These are phyloP conservation scores for Friedmanniomyces endolithicus DNA, from an alignment of 495 filamentous ascomycete genomes.

Conservation along the genomic window DNA sequence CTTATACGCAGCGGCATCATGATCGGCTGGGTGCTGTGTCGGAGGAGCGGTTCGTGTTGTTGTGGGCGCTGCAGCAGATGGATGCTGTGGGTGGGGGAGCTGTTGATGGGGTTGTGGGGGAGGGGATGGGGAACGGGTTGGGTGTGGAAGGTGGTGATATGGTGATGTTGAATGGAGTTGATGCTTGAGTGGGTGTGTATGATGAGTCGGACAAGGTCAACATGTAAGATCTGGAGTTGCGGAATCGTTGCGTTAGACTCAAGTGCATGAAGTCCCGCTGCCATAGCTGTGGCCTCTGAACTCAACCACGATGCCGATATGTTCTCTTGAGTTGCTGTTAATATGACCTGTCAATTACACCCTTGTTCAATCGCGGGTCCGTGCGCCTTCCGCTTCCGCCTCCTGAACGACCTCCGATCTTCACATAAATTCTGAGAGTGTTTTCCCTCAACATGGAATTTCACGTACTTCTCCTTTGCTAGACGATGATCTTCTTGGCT, in stretches of 20 bases:
- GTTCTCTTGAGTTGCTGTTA: too few relatives aligned
- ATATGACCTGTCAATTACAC: too few relatives aligned
- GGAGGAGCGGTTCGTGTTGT: constrained; percentile 90
- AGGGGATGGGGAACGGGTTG: constrained; percentile 13
- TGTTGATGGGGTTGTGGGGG: background rate
- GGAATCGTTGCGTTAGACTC: background rate
- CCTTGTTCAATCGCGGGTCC: too few relatives aligned
- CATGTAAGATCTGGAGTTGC: background rate
- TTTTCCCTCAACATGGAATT: too few relatives aligned
- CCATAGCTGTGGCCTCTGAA: background rate
- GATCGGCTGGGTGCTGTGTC: constrained; percentile 71
- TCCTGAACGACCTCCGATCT: too few relatives aligned
- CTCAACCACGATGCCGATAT: too few relatives aligned
- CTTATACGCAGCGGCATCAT: constrained; percentile 88
- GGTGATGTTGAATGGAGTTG: constrained; percentile 7
- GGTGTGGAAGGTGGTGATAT: constrained; percentile 2
- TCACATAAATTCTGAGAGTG: too few relatives aligned
- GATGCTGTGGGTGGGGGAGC: constrained; percentile 41
- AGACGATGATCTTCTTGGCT: too few relatives aligned
- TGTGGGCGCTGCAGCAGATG: constrained; percentile 90
- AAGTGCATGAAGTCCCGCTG: too few relatives aligned
- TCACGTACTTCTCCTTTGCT: too few relatives aligned
- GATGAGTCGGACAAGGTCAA: background rate
- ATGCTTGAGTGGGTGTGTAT: background rate
- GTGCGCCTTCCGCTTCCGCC: too few relatives aligned